Conservation (phyloP, 495 filamentous ascomycete species). For the Trichocladium uniseriatum region DNA sequence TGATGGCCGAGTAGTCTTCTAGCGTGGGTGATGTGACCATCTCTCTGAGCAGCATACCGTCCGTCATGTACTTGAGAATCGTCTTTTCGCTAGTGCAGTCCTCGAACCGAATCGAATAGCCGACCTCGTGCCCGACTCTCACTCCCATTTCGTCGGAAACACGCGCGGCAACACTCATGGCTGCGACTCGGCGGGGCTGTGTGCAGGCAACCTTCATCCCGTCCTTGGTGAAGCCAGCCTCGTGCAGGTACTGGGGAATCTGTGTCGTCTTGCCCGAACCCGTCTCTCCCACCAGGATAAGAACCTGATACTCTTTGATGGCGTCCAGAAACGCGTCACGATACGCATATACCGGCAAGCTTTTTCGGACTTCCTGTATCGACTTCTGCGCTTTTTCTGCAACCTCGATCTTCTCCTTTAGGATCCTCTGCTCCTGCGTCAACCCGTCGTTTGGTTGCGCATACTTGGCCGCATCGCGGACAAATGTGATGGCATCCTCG, state of each 20-base stretch:
- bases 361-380: conserved; percentile 89
- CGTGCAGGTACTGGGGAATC: conserved; percentile 78
- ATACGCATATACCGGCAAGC: conserved; percentile 82
- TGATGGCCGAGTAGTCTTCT: conserved; percentile 74
- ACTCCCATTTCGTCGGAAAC: conserved; percentile 93
- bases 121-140: conserved; percentile 84
- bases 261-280: conserved; percentile 88
- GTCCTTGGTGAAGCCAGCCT: conserved; percentile 80
- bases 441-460: conserved; percentile 43
- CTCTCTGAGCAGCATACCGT: conserved; percentile 91
- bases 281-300: conserved; percentile 83
- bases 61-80: conserved; percentile 93
- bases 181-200: conserved; percentile 91
- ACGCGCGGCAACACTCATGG: conserved; percentile 90
- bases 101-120: conserved; percentile 93
- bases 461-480: conserved; percentile 64
- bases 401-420: conserved; percentile 72
- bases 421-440: conserved; percentile 65
- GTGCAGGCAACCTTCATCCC: conserved; percentile 65
- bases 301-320: conserved; percentile 63
- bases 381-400: conserved; percentile 76
- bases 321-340: conserved; percentile 62
- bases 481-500: conserved; percentile 78
- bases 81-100: conserved; percentile 91
- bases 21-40: conserved; percentile 85